Base-by-base conservation (phyloP, 169 alveolate genomes). In the Cryptosporidium sp. region DNA sequence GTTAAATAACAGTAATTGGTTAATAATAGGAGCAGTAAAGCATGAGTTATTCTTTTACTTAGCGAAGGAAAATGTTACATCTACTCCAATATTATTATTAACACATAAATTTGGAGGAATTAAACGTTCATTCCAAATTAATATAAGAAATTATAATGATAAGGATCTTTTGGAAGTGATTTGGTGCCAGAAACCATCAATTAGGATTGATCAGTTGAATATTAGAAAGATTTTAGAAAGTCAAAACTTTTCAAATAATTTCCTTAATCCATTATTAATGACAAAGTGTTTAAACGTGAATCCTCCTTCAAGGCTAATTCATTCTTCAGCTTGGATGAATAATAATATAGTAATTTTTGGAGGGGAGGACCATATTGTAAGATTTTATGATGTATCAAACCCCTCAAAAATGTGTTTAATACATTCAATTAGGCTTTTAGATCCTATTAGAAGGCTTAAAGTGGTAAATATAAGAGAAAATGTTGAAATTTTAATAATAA, bases 121-220 rank as follows among this genome's bases (percentile, higher is more conserved):
- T 62, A 80, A 80, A 44, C 73, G 89, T 44, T 80, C 89, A 23
- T 80, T 80, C 62, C 44, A 62, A 18, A 45, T 65, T 23, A 62
- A 80, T n/a, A 23, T 39, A 3, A 44, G 45, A 16, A 14, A 31
- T 1, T 42, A 31, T 31, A 33, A 10, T 23, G 51, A 44, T 8
- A 31, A 65, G n/a, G 31, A 48, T 16, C 0, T 60, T 37, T 23
- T 80, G 29, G 75, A 62, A 35, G 31, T 80, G 44, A 37, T 80
- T 80, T 80, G 75, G 75, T 80, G 89, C 26, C 68, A 60, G 31
- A 80, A 80, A 26, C 89, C 89, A 29, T 61, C 73, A 37, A 80
- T 80, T 26, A 80, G 60, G 29, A 45, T 80, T 39, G 26, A 52
- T 42, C 86, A 73, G 9, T 29, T 73, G 16, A 56, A 73, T n/a